Evolutionary conservation across 1,284 basidiomycete species (phyloP).

Genomic region (Cerrena zonata): DNA sequence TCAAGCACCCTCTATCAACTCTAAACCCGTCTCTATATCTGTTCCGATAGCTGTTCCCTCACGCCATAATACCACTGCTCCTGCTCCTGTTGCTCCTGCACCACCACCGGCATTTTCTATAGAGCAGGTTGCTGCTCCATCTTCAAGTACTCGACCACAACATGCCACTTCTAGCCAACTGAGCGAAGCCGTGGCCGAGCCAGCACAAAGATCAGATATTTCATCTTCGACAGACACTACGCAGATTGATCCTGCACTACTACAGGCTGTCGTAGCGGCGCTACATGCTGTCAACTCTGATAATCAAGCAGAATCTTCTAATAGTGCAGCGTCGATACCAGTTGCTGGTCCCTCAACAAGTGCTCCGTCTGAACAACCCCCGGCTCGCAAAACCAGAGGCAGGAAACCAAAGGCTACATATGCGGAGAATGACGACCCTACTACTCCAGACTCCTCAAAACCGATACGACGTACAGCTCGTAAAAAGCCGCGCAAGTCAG

Average conservation of each 20-base stretch:
- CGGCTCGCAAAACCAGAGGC: not conserved
- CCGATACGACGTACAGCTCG: not conserved
- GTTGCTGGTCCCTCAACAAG: not conserved
- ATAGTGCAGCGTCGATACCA: not conserved
- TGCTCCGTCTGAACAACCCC: not conserved
- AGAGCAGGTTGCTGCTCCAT: slow-evolving; percentile 10
- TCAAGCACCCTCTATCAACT: not conserved
- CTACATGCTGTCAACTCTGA: slow-evolving; percentile 12
- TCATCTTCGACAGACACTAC: slow-evolving; percentile 12
- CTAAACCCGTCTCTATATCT: not conserved
- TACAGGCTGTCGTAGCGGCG: slow-evolving; percentile 17
- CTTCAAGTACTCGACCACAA: not conserved
- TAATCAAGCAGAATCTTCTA: not conserved
- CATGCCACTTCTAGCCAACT: not conserved
- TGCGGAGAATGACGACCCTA: not conserved
- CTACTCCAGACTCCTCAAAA: not conserved
- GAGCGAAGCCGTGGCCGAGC: not conserved
- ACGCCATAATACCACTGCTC: not conserved
- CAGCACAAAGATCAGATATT: too few species aligned
- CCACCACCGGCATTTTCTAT: too few species aligned
- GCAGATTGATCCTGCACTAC: slow-evolving; percentile 24
- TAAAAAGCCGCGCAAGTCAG: not conserved
- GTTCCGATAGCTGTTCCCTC: not conserved
- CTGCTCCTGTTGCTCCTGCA: not conserved
- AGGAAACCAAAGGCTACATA: not conserved